Percentiles rank a stretch among this genome's conserved stretches.
phyloP scores from a whole-genome alignment of 179 eudicot genomes.

The Gypsophila paniculata region DNA sequence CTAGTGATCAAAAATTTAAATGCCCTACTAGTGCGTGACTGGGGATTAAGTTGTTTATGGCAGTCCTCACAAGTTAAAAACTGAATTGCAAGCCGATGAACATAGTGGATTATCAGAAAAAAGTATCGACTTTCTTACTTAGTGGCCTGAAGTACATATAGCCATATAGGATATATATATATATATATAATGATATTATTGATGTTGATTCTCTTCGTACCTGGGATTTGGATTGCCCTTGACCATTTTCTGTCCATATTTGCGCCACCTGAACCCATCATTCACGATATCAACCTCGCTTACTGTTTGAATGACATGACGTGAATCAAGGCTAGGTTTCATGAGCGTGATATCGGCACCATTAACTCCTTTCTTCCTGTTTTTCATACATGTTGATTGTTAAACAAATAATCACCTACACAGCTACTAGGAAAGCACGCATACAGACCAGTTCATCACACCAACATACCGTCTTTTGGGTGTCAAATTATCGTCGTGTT shows the following conservation, averaged over 20 bases:
- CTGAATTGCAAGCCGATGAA: neutral
- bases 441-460: neutral
- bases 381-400: neutral
- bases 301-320: constrained; percentile 61
- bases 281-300: constrained; percentile 77
- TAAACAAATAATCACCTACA: constrained; percentile 10
- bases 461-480: constrained; percentile 57
- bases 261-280: constrained; percentile 97
- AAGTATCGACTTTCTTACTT: neutral
- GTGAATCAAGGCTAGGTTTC: constrained; percentile 50
- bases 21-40: neutral
- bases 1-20: too few species aligned
- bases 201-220: constrained; percentile 29
- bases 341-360: constrained; percentile 35
- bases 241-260: constrained; percentile 90
- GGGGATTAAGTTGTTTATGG: neutral
- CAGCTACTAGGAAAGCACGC: neutral
- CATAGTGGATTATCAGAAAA: too few species aligned
- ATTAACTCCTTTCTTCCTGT: constrained; percentile 58
- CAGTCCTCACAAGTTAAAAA: neutral
- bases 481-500: constrained; percentile 28
- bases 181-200: neutral
- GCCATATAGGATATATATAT: too few species aligned
- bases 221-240: constrained; percentile 92
- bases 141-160: neutral